These are phyloP conservation scores for Berberis thunbergii DNA, from an alignment of 164 flowering plant species.

Conservation along the genomic window DNA sequence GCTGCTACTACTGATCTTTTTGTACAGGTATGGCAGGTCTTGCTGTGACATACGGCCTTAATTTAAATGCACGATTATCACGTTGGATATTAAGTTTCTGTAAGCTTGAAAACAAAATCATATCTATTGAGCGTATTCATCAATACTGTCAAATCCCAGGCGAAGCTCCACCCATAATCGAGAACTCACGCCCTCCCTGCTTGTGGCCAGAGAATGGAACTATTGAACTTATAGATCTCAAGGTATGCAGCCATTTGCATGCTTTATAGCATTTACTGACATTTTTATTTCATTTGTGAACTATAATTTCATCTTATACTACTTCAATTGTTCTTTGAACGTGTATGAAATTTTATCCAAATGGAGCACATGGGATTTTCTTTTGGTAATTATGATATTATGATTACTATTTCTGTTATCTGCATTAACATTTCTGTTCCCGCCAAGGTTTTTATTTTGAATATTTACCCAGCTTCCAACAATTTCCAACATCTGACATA, in stretches of 20 bases:
- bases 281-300: too few relatives aligned
- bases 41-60: slow-evolving; percentile 95
- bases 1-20: background rate
- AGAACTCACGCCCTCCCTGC: slow-evolving; percentile 62
- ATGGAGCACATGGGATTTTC: too few relatives aligned
- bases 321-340: too few relatives aligned
- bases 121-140: slow-evolving; percentile 90
- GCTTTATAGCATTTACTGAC: too few relatives aligned
- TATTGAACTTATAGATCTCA: slow-evolving; percentile 69
- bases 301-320: too few relatives aligned
- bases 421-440: too few relatives aligned
- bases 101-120: slow-evolving; percentile 96
- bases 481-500: too few relatives aligned
- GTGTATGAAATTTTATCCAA: too few relatives aligned
- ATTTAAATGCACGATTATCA: slow-evolving; percentile 88
- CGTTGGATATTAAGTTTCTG: slow-evolving; percentile 98
- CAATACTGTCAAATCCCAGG: slow-evolving; percentile 80
- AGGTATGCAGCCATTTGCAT: slow-evolving; percentile 30
- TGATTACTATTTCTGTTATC: too few relatives aligned
- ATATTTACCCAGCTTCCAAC: too few relatives aligned
- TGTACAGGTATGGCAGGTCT: slow-evolving; percentile 93
- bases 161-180: slow-evolving; percentile 82
- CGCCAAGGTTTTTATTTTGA: too few relatives aligned
- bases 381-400: too few relatives aligned
- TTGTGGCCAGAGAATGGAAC: slow-evolving; percentile 88